A percentile compares a stretch with the other conserved stretches of the same genome.
phyloP scores from a whole-genome alignment of 192 early-diverging fungal species.

The Coemansia biformis region DNA sequence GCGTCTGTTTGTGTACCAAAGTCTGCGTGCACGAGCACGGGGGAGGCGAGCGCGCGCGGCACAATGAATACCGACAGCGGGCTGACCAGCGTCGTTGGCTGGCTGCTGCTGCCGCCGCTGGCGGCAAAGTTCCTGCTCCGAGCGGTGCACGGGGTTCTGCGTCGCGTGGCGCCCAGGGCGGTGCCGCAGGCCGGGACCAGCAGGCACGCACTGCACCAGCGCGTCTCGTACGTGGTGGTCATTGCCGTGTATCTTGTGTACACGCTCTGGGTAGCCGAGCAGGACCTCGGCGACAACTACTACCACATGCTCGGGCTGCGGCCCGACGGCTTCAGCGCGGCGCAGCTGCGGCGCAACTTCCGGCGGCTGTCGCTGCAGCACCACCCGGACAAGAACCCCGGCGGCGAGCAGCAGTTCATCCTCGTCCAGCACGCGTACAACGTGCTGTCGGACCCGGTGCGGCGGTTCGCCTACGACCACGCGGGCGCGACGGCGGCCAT shows the following conservation, averaged over 20 bases:
- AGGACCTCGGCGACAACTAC: conserved; percentile 27
- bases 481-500: conserved; percentile 55
- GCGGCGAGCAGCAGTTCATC: conserved; percentile 66
- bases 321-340: conserved; percentile 13
- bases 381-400: conserved; percentile 65
- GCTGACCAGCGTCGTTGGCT: conserved; percentile 30
- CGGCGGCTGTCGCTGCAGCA: conserved; percentile 53
- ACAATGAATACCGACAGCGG: background rate
- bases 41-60: too few relatives aligned
- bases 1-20: too few relatives aligned
- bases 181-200: conserved; percentile 32
- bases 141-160: conserved; percentile 25
- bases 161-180: conserved; percentile 15
- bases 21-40: too few relatives aligned
- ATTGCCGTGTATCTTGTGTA: conserved; percentile 30
- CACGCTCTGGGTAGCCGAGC: conserved; percentile 36
- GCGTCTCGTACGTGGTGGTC: conserved; percentile 35
- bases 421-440: conserved; percentile 73
- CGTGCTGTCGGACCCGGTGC: conserved; percentile 61
- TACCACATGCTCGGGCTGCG: conserved; percentile 45
- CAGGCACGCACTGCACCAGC: conserved; percentile 26
- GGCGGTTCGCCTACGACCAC: conserved; percentile 67
- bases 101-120: conserved; percentile 39
- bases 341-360: conserved; percentile 43
- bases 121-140: conserved; percentile 27